Base-by-base conservation (phyloP, 805 yeast species). In the Kuraishia ogatae region DNA sequence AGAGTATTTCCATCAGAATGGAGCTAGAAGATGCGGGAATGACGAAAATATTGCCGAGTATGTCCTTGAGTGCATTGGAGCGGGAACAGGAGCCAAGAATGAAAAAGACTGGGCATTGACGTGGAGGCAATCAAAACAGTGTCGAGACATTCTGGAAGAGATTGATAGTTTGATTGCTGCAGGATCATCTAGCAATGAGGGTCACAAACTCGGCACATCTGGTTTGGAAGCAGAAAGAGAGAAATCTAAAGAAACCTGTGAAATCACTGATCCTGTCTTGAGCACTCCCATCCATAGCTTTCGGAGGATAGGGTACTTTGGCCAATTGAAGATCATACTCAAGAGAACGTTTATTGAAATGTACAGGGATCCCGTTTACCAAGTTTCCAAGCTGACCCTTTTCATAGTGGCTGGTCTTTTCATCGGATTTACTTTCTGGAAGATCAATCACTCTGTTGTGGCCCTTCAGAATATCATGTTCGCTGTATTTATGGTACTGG, bases 381-480 rank as follows among this genome's bases (percentile, higher is more conserved):
- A 79, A 54, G 71, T 75, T 62, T 67, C 83, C 53, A 80, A 80
- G 66, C 61, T 78, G 26, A 67, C 75, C 56, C 74, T 73, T 67
- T 71, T 70, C 60, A 67, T 73, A 39, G 62, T 75, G 10, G 68
- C 80, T 57, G 70, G 80, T 28, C 59, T 80, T 15, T 77, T 80
- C 61, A 78, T 76, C 57, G 84, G 84, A 62, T 78, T 80, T 61
- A 74, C 82, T 0, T 88, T 83, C 70, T 84, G 76, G 72, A 76
- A 84, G 61, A 78, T 84, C 48, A 79, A 77, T 54, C 71, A 73
- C 46, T 65, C 80, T 39, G 61, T 77, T 50, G 74, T 76, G 50
- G 88, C 87, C 54, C 71, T 83, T 63, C 83, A 77, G 64, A 81
- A 83, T 66, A 75, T 78, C 58, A 73, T 79, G 73, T 75, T 78